Conservation (phyloP, 2,329 filamentous ascomycete species). For the Microsporum audouinii region DNA sequence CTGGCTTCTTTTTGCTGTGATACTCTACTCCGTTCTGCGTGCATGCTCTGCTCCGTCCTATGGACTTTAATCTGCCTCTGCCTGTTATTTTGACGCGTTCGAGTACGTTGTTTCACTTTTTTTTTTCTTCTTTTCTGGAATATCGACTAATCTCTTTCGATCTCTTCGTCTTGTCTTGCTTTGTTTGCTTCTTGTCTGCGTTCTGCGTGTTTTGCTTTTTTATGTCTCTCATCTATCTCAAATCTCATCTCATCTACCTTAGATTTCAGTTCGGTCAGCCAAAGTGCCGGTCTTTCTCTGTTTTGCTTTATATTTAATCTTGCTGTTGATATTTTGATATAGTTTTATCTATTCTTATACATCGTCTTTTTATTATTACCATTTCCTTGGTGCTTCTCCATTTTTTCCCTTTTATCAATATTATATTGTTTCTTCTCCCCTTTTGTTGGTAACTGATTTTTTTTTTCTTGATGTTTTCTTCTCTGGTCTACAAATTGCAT, state of each 20-base stretch:
- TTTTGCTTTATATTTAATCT: neutral
- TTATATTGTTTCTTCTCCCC: neutral
- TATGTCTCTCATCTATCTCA: conserved; percentile 1
- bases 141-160: neutral
- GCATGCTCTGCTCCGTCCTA: conserved; percentile 13
- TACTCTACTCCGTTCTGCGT: conserved; percentile 23
- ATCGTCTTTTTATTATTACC: neutral
- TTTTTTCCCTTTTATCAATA: neutral
- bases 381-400: neutral
- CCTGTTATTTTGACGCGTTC: neutral
- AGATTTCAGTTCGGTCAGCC: conserved; percentile 4
- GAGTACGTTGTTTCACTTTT: neutral
- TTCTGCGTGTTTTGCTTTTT: conserved; percentile 2
- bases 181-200: neutral
- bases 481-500: conserved; percentile 3
- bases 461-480: neutral
- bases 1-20: conserved; percentile 23
- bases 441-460: neutral
- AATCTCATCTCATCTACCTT: conserved; percentile 5
- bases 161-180: neutral
- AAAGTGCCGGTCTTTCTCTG: neutral
- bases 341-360: conserved; percentile 4
- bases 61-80: neutral
- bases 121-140: neutral
- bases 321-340: neutral